phyloP scores from a whole-genome alignment of 2,329 filamentous ascomycete genomes.

The Colletotrichum theobromicola region DNA sequence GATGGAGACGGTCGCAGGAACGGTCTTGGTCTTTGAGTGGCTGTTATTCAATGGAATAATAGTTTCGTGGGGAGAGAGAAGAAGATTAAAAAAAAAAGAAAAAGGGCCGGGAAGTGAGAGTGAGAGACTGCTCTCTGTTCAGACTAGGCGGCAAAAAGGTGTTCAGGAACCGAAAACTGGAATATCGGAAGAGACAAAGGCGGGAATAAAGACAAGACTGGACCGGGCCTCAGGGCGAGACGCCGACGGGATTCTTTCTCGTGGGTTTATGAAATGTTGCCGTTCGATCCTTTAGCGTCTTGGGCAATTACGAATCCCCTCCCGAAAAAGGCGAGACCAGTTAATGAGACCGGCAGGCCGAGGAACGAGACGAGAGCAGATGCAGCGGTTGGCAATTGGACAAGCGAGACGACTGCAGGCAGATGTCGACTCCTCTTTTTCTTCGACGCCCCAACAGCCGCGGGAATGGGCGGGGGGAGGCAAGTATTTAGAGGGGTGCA shows the following conservation, averaged over 20 bases:
- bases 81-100: constrained; percentile 5
- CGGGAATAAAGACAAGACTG: not conserved
- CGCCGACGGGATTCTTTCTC: not conserved
- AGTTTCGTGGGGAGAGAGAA: not conserved
- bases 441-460: not conserved
- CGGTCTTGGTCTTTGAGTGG: not conserved
- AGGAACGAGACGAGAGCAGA: constrained; percentile 16
- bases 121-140: constrained; percentile 6
- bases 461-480: not conserved
- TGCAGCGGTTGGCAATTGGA: constrained; percentile 7
- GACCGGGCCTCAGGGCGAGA: constrained; percentile 1
- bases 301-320: constrained; percentile 24
- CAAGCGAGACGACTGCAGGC: not conserved
- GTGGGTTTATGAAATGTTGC: constrained; percentile 9
- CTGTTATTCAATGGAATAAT: constrained; percentile 4
- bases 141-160: not conserved
- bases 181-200: not conserved
- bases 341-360: constrained; percentile 12
- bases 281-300: constrained; percentile 25
- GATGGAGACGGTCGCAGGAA: not conserved
- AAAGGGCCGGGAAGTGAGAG: not conserved
- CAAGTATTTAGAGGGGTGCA: constrained; percentile 17
- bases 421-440: not conserved
- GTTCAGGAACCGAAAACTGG: not conserved
- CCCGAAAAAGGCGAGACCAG: constrained; percentile 10